Evolutionary conservation across 1,284 basidiomycete species (phyloP), one percentile per base, ranked within the genome.

Genomic region (Pulveroboletus sp.): DNA sequence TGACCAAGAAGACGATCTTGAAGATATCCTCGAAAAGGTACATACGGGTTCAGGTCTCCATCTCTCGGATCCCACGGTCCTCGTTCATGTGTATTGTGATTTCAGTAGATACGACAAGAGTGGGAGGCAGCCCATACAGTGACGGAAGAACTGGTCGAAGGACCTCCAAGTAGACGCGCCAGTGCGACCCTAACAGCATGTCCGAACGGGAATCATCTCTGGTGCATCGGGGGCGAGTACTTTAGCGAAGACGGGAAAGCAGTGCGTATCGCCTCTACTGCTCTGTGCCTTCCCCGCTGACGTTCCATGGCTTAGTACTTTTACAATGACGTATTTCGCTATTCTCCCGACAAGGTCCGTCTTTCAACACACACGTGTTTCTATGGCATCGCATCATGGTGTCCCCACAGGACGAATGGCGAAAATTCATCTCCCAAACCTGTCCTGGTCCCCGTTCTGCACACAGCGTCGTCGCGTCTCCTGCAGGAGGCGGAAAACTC

Each of bases 401-500:
- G 10, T 24, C 26, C 45, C 52, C 53, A 48, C 62, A 87, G 82
- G 85, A 65, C 62, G 92, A 95, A 76, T 94, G 92, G 92, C 79
- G 89, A 11, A 86, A 84, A 65, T 94, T 91, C 63, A 80, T 91
- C 41, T 92, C 89, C 0, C 86, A 85, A 16, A 91, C 84, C 0
- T 91, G 88, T 60, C 93, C 93, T 0, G 89, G 90, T 1, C 93
- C 93, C 0, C 78, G 93, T 33, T 91, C 89, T 15, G 91, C 92
- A 1, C 93, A 95, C 69, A 88, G 89, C 10, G 84, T 90, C 7
- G 88, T 87, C 15, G 81, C 83, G 0, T 84, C 83, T 9, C 83
- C 89, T 0, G 80, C 81, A 2, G 85, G 83, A 19, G 92, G 93
- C 2, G 92, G 92, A 1, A 93, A 92, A 65, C 77, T 95, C 1